Base-by-base conservation (phyloP, 139 green algal genomes). In the Deuterostichococcus epilithicus region DNA sequence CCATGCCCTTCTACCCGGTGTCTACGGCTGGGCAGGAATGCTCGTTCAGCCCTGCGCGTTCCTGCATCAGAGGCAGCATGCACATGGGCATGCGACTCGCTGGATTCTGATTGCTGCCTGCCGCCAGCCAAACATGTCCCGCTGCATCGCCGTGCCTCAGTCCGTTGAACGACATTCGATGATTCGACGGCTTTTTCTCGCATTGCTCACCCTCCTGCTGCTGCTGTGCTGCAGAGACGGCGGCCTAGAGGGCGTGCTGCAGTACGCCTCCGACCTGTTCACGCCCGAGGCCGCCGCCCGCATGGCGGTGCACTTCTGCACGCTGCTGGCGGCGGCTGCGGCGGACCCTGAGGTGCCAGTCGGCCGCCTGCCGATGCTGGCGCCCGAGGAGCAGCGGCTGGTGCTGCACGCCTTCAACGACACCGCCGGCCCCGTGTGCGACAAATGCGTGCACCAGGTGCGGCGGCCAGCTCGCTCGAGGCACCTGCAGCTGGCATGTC, bases 361-460 rank as follows among this genome's bases (percentile, higher is more conserved):
- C 70, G 38, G 70, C 36, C 2, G 39, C 28, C 70, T 75, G 70
- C 15, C 18, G 26, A 13, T 75, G 28, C 3, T 75, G 18, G 33
- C 38, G 18, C 10, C 52, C 15, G n/a, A 68, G 10, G 39, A 65
- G 39, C 32, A 74, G 34, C 68, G 5, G 68, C 26, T 10, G 5
- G 28, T 52, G 68, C 34, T 74, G 35, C 68, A 74, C 3, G 28
- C 4, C 32, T 74, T 74, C 35, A 52, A 45, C 5, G 68, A 13
- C 34, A 74, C 69, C 5, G 52, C 52, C 28, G 52, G 8, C 18
- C 3, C 8, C 10, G 3, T 52, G 36, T 26, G 35, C 15, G 59
- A 70, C 30, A 1, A 60, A 25, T 75, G 66, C 47, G 70, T 80
- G 32, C 76, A 80, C 32, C 28, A 80, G n/a, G n/a, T n/a, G n/a